Evolutionary conservation across 2,329 filamentous ascomycete genomes (phyloP), one percentile per base, ranked within the genome.

Genomic region (Colletotrichum lindemuthianum): DNA sequence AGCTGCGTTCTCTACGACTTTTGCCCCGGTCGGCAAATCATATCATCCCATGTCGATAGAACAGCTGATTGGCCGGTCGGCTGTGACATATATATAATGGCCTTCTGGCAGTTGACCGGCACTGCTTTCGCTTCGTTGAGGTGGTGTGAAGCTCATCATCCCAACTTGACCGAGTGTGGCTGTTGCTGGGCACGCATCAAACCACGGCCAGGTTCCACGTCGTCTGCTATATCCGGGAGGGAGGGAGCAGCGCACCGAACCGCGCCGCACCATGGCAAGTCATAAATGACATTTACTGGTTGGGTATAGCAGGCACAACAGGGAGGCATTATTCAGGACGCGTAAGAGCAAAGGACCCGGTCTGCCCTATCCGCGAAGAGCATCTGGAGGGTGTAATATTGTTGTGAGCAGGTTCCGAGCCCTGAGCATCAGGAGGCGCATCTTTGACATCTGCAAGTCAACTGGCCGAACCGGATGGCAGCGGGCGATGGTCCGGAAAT

Each of bases 101-200:
- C 47, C 16, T 54, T 36, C 43, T 63, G 58, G 51, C 43, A 48
- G 51, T 61, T 63, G 59, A 63, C 52, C 59, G 63, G 63, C 47
- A 64, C 33, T 59, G 48, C 44, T 43, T 41, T 66, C 59, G 47
- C 53, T 59, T 59, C 48, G 53, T 53, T 4, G 11, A 48, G 49
- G 59, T 55, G 59, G 53, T 64, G 59, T 64, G 59, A 50, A 51
- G 53, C 37, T 49, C 64, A 64, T 64, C 50, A 39, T 45, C 43
- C 33, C 48, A 53, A 55, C 49, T 50, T 64, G 41, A 63, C 63
- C 59, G 53, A 61, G 51, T 61, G 51, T 65, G 41, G 51, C 52
- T 47, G 51, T 56, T 43, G 40, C 45, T 39, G 50, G 13, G 57
- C 34, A 45, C 33, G 24, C 51, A 51, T 60, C 57, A 47, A 65